phyloP scores from a whole-genome alignment of 352 stramenopile species.

The Aphanomyces euteiches region DNA sequence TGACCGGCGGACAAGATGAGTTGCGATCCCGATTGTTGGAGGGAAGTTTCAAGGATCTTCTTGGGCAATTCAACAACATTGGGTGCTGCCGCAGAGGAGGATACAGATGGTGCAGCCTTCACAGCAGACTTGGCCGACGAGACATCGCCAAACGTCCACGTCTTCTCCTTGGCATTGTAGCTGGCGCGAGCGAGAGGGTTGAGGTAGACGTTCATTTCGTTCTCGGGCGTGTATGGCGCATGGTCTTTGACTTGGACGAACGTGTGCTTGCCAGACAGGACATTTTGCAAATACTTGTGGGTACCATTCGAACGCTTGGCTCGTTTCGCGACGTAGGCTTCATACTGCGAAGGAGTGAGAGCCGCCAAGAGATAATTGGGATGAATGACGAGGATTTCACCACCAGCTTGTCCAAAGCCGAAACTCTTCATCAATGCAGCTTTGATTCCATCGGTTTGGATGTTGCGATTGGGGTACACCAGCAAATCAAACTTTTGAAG shows the following conservation, averaged over 20 bases:
- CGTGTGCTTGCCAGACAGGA: constrained; percentile 64
- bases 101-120: background rate
- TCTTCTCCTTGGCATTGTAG: constrained; percentile 55
- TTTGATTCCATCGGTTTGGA: constrained; percentile 77
- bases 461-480: constrained; percentile 75
- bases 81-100: background rate
- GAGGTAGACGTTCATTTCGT: constrained; percentile 81
- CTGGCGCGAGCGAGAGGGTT: constrained; percentile 68
- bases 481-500: constrained; percentile 73
- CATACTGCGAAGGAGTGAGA: constrained; percentile 46
- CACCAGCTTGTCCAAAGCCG: constrained; percentile 69
- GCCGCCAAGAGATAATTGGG: constrained; percentile 61
- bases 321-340: constrained; percentile 50
- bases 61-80: background rate
- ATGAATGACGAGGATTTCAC: constrained; percentile 70
- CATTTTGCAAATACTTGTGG: constrained; percentile 66
- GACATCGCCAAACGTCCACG: constrained; percentile 61
- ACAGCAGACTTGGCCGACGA: background rate
- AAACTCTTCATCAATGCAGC: constrained; percentile 77
- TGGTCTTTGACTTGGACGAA: constrained; percentile 78
- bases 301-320: constrained; percentile 47
- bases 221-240: constrained; percentile 64
- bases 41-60: background rate
- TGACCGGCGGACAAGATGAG: background rate
- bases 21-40: background rate